Conservation (phyloP, 371 early-diverging fungal species). For the Rhizopus stolonifer region DNA sequence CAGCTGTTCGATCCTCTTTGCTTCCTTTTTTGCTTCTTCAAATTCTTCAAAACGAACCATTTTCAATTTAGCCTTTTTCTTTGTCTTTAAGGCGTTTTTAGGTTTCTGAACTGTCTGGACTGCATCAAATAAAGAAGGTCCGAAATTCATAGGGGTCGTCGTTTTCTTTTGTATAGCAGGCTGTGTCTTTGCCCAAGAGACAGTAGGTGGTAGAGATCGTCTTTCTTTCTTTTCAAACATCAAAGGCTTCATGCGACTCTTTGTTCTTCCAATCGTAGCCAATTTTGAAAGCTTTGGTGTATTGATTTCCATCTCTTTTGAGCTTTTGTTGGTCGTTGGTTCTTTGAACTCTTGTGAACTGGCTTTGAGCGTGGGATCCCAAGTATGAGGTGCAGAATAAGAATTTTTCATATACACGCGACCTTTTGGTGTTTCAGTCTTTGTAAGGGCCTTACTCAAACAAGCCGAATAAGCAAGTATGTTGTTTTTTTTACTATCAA, state of each 20-base stretch:
- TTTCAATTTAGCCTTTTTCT: constrained; percentile 41
- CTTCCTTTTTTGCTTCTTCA: constrained; percentile 35
- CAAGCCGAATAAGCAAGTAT: too few relatives aligned
- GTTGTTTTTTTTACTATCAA: too few relatives aligned
- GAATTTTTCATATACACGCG: constrained; percentile 1
- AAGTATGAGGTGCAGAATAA: constrained; percentile 22
- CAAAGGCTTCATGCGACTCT: constrained; percentile 1
- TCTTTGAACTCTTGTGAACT: not conserved
- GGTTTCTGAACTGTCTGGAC: constrained; percentile 46
- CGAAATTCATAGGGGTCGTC: constrained; percentile 44
- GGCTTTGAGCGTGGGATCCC: constrained; percentile 48
- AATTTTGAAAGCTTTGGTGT: not conserved
- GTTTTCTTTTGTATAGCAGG: constrained; percentile 32
- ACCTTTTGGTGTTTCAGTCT: too few relatives aligned
- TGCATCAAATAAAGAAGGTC: constrained; percentile 48
- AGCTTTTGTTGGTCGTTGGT: too few relatives aligned
- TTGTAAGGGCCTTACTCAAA: too few relatives aligned
- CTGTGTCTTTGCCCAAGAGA: constrained; percentile 58
- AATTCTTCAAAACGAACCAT: constrained; percentile 50
- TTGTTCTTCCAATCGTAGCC: constrained; percentile 2
- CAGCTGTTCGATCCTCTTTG: constrained; percentile 16
- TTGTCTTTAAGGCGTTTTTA: constrained; percentile 41
- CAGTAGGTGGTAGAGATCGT: constrained; percentile 64
- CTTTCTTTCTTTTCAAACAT: constrained; percentile 32
- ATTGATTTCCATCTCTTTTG: too few relatives aligned